phyloP scores from a whole-genome alignment of 768 basidiomycete genomes.

The Phylloporus sp. region DNA sequence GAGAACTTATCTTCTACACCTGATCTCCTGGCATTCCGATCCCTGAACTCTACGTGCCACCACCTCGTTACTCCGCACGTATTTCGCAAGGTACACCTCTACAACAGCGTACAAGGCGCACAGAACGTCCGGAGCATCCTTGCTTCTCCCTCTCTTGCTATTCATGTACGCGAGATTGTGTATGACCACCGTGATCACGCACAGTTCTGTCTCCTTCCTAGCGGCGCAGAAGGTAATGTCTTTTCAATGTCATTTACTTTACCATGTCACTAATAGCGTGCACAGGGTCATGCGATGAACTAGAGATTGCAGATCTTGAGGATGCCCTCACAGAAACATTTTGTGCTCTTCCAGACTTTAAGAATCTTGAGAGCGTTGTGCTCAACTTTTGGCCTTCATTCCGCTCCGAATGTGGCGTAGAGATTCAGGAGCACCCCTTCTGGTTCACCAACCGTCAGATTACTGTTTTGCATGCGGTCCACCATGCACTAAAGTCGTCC shows the following conservation, averaged over 20 bases:
- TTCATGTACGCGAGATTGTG: conserved; percentile 26
- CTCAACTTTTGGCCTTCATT: conserved; percentile 33
- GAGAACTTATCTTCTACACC: conserved; percentile 20
- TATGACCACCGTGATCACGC: conserved; percentile 28
- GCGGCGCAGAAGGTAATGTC: conserved; percentile 11
- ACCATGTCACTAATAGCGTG: neutral
- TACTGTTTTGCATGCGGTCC: conserved; percentile 20
- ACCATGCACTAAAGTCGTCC: conserved; percentile 21
- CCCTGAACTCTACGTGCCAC: conserved; percentile 24
- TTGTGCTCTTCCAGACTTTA: conserved; percentile 16
- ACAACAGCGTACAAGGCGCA: conserved; percentile 25
- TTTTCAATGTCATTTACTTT: too few species aligned
- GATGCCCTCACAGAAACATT: conserved; percentile 27
- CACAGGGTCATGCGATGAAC: conserved; percentile 21
- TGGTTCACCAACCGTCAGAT: conserved; percentile 32
- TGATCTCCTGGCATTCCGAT: conserved; percentile 28
- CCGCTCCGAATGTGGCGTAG: conserved; percentile 17
- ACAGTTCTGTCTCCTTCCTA: conserved; percentile 21
- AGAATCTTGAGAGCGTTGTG: conserved; percentile 17
- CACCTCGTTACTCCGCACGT: conserved; percentile 23
- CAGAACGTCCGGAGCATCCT: conserved; percentile 24
- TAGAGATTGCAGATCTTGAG: conserved; percentile 32
- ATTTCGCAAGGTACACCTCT: conserved; percentile 23
- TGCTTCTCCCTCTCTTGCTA: conserved; percentile 18
- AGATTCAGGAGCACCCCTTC: conserved; percentile 27